Conservation (phyloP, 2,329 filamentous ascomycete species). For the Pyrenochaeta sp. region DNA sequence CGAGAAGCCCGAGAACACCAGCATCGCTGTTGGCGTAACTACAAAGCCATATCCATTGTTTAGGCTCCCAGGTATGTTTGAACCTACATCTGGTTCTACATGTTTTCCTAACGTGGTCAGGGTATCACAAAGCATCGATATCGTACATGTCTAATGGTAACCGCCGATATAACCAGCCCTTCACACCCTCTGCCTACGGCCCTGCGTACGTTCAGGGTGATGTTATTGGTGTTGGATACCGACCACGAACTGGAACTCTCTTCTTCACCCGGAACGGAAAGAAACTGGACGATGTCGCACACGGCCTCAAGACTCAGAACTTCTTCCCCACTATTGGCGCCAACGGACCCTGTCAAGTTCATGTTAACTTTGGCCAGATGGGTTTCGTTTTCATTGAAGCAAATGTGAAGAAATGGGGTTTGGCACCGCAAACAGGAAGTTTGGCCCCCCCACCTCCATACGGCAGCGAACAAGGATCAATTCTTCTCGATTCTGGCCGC, state of each 20-base stretch:
- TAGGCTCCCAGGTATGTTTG: conserved; percentile 79
- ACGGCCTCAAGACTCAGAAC: conserved; percentile 92
- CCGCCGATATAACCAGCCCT: conserved; percentile 92
- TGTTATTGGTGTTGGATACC: conserved; percentile 93
- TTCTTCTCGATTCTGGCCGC: conserved; percentile 83
- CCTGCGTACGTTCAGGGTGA: conserved; percentile 90
- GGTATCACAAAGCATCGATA: conserved; percentile 90
- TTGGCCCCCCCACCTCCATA: conserved; percentile 95
- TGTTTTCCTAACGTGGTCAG: conserved; percentile 56
- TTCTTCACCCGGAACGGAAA: conserved; percentile 99
- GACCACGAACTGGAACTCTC: conserved; percentile 89
- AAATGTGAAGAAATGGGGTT: conserved; percentile 99
- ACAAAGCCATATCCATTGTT: conserved; percentile 98
- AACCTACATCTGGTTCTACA: not conserved
- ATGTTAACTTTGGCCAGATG: conserved; percentile 97
- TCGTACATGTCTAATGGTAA: conserved; percentile 89
- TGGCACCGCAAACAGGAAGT: conserved; percentile 94
- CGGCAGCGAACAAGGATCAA: conserved; percentile 95
- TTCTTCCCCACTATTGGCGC: conserved; percentile 98
- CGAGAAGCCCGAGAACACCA: conserved; percentile 89
- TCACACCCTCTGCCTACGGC: conserved; percentile 79
- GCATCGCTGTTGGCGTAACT: conserved; percentile 90
- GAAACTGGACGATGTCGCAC: conserved; percentile 91
- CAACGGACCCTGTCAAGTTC: conserved; percentile 88
- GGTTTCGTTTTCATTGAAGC: conserved; percentile 99